phyloP scores from a whole-genome alignment of 148 eudicot species.

The Gaultheria prostrata region DNA sequence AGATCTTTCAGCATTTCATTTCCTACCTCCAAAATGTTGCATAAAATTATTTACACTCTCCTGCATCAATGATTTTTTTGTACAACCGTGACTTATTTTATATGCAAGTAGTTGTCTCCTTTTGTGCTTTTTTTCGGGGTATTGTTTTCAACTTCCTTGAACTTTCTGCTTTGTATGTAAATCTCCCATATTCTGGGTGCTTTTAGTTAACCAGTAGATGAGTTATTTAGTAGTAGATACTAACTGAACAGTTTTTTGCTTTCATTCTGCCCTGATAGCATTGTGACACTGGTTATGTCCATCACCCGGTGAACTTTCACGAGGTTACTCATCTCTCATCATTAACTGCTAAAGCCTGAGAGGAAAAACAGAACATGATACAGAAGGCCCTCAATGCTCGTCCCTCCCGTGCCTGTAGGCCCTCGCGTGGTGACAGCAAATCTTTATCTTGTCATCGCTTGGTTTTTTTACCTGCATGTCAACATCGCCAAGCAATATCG shows the following conservation, averaged over 20 bases:
- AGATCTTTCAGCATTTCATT: neutral
- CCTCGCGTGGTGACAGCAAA: neutral
- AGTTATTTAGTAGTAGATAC: neutral
- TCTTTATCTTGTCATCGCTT: neutral
- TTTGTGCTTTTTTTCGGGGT: neutral
- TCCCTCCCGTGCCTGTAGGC: neutral
- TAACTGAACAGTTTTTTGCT: neutral
- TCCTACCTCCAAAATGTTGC: neutral
- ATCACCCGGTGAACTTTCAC: neutral
- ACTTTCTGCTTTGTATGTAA: neutral
- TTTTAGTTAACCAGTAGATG: neutral
- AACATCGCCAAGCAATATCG: neutral
- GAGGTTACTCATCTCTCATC: neutral
- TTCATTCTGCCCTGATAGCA: neutral
- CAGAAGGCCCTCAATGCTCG: neutral
- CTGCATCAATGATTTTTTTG: neutral
- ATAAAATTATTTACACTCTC: neutral
- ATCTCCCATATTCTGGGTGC: neutral
- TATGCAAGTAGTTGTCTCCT: neutral
- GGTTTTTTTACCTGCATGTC: neutral
- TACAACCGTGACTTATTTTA: neutral
- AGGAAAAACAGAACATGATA: neutral
- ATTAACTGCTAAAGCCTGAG: neutral
- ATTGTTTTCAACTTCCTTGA: neutral
- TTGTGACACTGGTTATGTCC: neutral